Base-by-base conservation (phyloP, 805 yeast genomes). In the Myxozyma lipomycoides region DNA sequence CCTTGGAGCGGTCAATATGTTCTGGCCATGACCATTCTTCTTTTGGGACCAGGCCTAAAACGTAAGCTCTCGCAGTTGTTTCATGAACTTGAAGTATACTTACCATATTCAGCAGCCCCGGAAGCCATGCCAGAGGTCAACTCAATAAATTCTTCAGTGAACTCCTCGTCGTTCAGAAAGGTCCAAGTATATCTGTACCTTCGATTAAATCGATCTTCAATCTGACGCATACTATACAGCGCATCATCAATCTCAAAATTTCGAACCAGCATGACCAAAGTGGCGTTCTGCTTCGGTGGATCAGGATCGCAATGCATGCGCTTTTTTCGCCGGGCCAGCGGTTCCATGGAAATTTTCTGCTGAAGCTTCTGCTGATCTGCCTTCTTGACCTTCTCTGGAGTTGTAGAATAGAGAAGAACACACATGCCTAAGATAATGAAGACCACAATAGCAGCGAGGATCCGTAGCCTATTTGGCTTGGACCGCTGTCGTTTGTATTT, bases 101-200 rank as follows among this genome's bases (percentile, higher is more conserved):
- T 10, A 42, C 95, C 98, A 63, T 82, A 93, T 57, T 81, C 76
- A 43, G 90, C 81, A 4, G 67, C 75, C 58, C 98, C 98, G 30
- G 90, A 81, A 15, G 82, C 81, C 63, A 88, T 70, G 10, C 84
- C 76, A 1, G 78, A 56, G 12, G 95, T 85, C 25, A 79, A 76
- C 24, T 71, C 70, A 62, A 79, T 86, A 69, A 93, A 91, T 61
- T 87, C 93, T 2, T 86, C 89, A 45, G 79, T 74, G 70, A 91
- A 93, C 43, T 77, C 83, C 51, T 82, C 88, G 66, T 91, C 96
- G 68, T 91, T 91, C 62, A 91, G 74, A 68, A 91, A 93, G 24
- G 89, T 93, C 97, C 98, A 91, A 61, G 95, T 97, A 65, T 91
- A 91, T 57, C 85, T 76, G 71, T 71, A 90, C 43, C 85, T 76